Percentiles rank a stretch among this genome's conserved stretches.
These are phyloP conservation scores for Zygoascus ofunaensis DNA, from an alignment of 805 yeast genomes.

Conservation along the genomic window DNA sequence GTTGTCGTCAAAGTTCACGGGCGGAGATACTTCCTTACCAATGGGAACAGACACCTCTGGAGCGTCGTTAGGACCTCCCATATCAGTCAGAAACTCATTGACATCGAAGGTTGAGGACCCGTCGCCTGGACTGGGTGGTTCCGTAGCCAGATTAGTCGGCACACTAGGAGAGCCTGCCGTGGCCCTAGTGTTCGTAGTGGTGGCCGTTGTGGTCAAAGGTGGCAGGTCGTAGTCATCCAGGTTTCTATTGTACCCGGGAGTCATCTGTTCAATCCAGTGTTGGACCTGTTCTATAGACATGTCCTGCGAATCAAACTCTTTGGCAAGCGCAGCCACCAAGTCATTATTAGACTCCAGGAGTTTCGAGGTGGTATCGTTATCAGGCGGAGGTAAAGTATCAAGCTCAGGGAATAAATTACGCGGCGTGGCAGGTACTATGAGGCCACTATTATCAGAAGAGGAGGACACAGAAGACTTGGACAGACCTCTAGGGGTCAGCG, in stretches of 20 bases:
- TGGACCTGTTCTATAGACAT: conserved; percentile 24
- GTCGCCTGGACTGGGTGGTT: background rate
- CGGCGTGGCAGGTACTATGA: conserved; percentile 7
- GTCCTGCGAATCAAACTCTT: conserved; percentile 22
- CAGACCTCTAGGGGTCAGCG: background rate
- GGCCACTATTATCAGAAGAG: conserved; percentile 3
- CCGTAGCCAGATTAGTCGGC: background rate
- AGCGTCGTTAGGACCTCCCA: background rate
- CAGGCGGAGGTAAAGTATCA: conserved; percentile 3
- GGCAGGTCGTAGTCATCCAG: background rate
- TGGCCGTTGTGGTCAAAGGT: background rate
- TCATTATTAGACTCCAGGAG: conserved; percentile 4
- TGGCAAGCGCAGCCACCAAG: conserved; percentile 20
- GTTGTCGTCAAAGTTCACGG: background rate
- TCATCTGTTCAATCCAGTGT: conserved; percentile 22
- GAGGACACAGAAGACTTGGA: background rate
- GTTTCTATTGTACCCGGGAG: conserved; percentile 7
- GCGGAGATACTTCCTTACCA: background rate
- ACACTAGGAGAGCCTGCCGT: background rate
- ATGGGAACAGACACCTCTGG: background rate
- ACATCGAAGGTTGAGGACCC: conserved; percentile 19
- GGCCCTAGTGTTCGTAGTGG: background rate
- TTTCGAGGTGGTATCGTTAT: conserved; percentile 1
- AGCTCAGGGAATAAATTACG: conserved; percentile 14
- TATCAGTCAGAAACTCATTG: conserved; percentile 22